Base-by-base conservation (phyloP, 495 filamentous ascomycete genomes). In the Penicillium tannophilum region DNA sequence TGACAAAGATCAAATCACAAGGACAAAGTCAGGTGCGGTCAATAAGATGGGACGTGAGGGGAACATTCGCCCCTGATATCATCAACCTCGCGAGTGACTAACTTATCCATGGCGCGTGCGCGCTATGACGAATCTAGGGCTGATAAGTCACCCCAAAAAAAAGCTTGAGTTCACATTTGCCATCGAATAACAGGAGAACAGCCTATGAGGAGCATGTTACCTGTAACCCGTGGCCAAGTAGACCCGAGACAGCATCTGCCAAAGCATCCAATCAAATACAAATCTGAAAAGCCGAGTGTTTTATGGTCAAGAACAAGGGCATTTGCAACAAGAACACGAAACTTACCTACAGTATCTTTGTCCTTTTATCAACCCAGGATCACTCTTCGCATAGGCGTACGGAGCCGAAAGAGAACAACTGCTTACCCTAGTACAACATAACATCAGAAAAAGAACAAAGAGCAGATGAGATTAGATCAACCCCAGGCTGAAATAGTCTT, bases 61-160 rank as follows among this genome's bases (percentile, higher is more conserved):
- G 47, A 44, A 46, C 16, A 33, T 23, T 47, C 19, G 48, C 17
- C 28, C 28, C 48, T 52, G 56, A 58, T 52, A 52, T 52, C 56
- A 58, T 58, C 35, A 6, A 19, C 17, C 11, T 47, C 10, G 42
- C 42, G 44, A 41, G 16, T 47, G 19, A 24, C 4, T 4, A 7
- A 26, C 39, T 41, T 41, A 28, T 47, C 44, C 44, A 47, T 47
- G 24, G 14, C 39, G 10, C 33, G 3, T 36, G 8, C 33, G 31
- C 31, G 16, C 39, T 41, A 41, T 16, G 39, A 41, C 14, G 39
- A 5, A 16, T 17, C 39, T 41, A 41, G 39, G 14, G 39, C 4
- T 41, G 39, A 17, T 41, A 14, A 41, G 1, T 23, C 20, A 2
- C 39, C 4, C 39, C 39, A 41, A 17, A 41, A 41, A n/a, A 41